Percentiles rank a stretch among this genome's conserved stretches.
Evolutionary conservation across 352 stramenopile species (phyloP).

Genomic region (Phytophthora gonapodyides): DNA sequence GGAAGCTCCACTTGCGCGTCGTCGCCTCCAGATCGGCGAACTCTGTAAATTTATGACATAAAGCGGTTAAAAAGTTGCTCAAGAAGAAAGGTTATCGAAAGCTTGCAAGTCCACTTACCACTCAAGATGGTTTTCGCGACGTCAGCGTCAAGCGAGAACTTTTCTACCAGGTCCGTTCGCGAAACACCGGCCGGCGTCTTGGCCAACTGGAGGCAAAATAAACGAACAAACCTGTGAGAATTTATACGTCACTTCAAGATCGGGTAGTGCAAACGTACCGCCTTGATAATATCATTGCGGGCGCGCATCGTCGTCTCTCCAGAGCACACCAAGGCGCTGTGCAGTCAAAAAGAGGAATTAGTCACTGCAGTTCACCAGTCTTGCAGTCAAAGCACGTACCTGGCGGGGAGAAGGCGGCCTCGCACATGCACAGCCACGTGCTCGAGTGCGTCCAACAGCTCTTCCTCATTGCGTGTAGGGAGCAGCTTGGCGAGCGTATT

Average conservation of each 20-base stretch:
- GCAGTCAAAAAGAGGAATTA: not conserved
- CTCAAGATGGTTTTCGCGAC: conserved; percentile 53
- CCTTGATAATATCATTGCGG: conserved; percentile 57
- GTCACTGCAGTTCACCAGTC: not conserved
- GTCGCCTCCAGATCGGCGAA: conserved; percentile 50
- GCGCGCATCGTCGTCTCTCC: conserved; percentile 36
- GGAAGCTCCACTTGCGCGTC: conserved; percentile 61
- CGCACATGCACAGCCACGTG: conserved; percentile 49
- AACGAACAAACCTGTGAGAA: conserved; percentile 9
- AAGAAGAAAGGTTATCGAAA: conserved; percentile 2
- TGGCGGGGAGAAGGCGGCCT: conserved; percentile 49
- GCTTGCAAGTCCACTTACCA: conserved; percentile 26
- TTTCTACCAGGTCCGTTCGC: conserved; percentile 53
- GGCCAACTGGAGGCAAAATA: conserved; percentile 28
- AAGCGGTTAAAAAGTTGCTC: conserved; percentile 2
- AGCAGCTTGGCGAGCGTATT: conserved; percentile 48
- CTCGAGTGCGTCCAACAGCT: conserved; percentile 47
- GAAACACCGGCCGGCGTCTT: conserved; percentile 44
- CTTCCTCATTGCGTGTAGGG: conserved; percentile 38
- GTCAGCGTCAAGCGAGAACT: conserved; percentile 44
- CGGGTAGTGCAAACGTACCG: conserved; percentile 35
- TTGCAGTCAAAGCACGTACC: conserved; percentile 21
- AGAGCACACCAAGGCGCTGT: conserved; percentile 40
- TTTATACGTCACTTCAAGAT: not conserved
- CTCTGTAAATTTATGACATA: conserved; percentile 28